Base-by-base conservation (phyloP, 1,139 yeast species). In the Saccharomyces hybrid region DNA sequence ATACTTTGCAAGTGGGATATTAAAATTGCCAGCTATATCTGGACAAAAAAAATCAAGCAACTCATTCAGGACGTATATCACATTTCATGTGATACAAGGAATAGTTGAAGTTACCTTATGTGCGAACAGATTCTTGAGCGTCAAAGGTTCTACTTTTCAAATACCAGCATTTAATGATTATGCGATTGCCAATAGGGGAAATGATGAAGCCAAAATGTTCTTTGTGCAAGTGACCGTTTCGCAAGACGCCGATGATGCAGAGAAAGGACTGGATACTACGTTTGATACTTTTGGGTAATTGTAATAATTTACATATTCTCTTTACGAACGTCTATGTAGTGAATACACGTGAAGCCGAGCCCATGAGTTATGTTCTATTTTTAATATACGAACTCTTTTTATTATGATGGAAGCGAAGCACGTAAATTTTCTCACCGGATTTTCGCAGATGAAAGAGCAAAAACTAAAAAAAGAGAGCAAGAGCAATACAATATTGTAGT, bases 141-240 rank as follows among this genome's bases (percentile, higher is more conserved):
- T 81, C 0, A 74, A 78, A 58, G 97, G 96, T 1, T 87, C 96
- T 55, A 80, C 93, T 1, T 84, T 90, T 63, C 88, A 86, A 61
- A 78, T 90, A 2, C 97, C 97, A 0, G 78, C 86, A 71, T 86
- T 84, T 4, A 88, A 86, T 65, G 76, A 78, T 50, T 89, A 88
- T 68, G 80, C 86, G 55, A 74, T 86, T 67, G 73, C 75, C 57
- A 82, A 88, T 64, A 75, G 76, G 47, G 87, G 89, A 0, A 73
- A 74, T 51, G 75, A 73, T 11, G 76, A 77, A 31, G 89, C 86
- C 0, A 77, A 79, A 56, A 65, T 90, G 67, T 88, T 87, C 69
- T 89, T 89, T 67, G 91, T 88, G 1, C 96, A 89, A 68, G 78
- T 86, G 2, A 81, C 76, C 52, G 67, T 73, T 5, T 63, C 64